Base-by-base conservation (phyloP, 1,284 basidiomycete genomes). In the Sphaerobolus stellatus region DNA sequence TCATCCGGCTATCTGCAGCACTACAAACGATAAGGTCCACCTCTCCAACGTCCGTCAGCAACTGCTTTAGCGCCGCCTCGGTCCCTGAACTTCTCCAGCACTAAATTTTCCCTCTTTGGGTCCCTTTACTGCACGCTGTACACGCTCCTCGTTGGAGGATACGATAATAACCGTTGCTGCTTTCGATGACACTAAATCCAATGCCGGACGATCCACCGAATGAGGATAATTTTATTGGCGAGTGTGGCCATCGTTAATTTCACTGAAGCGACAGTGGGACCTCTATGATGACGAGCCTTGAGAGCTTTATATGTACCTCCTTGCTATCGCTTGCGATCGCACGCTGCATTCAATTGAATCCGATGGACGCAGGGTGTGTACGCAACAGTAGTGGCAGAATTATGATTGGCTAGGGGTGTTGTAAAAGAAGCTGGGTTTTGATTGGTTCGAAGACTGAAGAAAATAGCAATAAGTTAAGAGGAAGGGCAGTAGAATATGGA, bases 11-110 rank as follows among this genome's bases (percentile, higher is more conserved):
- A 30, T 2, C 1, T 13, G 24, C 61, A 60, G 34, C 58, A 57
- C 22, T 56, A 58, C 56, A 63, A 16, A 63, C 55, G 14, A 63
- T 40, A 43, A 61, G 61, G 27, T 63, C 61, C 7, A 63, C 47
- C 43, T 60, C 54, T 6, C 61, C 60, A 16, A 63, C 46, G 14
- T 44, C 25, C 4, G 43, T 31, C 18, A 60, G 43, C n/a, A 63
- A 56, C 33, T 33, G 48, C 47, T 59, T 55, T 14, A 63, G 49
- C 5, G 40, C 27, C 8, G 4, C 38, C 5, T 48, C 28, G 29
- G 51, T 6, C 60, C 61, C 7, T 55, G 41, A 4, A 60, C n/a
- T 7, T 43, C 55, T 22, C 31, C 43, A 8, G 18, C 22, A 4
- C 48, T 31, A 2, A 40, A 24, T 43, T 43, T 43, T 18, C 18